These are phyloP conservation scores for Monilinia vaccinii-corymbosi DNA, from an alignment of 2,329 filamentous ascomycete species.

Conservation along the genomic window DNA sequence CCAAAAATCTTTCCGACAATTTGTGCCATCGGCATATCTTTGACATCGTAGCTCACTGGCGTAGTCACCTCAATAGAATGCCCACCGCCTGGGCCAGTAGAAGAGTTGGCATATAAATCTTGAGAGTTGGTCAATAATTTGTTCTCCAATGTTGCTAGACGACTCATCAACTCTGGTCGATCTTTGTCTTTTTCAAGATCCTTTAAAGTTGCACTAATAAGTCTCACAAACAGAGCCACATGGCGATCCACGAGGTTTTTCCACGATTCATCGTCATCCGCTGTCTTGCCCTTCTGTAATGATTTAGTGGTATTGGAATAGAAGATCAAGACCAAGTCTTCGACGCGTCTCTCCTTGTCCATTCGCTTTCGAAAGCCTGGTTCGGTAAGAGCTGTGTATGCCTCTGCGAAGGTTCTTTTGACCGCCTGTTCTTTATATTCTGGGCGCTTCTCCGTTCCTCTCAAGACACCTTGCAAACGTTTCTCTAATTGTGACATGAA, in stretches of 20 bases:
- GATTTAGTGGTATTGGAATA: constrained; percentile 92
- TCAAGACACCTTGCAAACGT: constrained; percentile 39
- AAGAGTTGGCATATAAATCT: constrained; percentile 61
- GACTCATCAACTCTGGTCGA: constrained; percentile 71
- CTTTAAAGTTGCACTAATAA: constrained; percentile 71
- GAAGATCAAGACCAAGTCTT: constrained; percentile 91
- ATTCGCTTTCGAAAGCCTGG: constrained; percentile 80
- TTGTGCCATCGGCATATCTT: constrained; percentile 92
- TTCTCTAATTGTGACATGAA: constrained; percentile 58
- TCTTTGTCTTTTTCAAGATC: constrained; percentile 80
- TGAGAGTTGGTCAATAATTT: constrained; percentile 93
- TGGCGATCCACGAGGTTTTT: constrained; percentile 89
- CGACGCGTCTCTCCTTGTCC: constrained; percentile 87
- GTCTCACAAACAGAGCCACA: constrained; percentile 84
- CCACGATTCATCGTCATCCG: constrained; percentile 83
- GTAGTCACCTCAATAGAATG: constrained; percentile 72
- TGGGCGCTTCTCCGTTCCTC: constrained; percentile 72
- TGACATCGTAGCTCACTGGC: constrained; percentile 83
- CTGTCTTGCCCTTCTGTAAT: constrained; percentile 64
- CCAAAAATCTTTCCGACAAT: constrained; percentile 81
- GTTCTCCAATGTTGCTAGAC: constrained; percentile 75
- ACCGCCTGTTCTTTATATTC: constrained; percentile 87
- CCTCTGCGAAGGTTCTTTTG: constrained; percentile 89
- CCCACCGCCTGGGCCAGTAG: constrained; percentile 44
- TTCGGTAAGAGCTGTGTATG: constrained; percentile 88